Conservation (phyloP, 2,329 filamentous ascomycete species). For the Mariannaea sp. region DNA sequence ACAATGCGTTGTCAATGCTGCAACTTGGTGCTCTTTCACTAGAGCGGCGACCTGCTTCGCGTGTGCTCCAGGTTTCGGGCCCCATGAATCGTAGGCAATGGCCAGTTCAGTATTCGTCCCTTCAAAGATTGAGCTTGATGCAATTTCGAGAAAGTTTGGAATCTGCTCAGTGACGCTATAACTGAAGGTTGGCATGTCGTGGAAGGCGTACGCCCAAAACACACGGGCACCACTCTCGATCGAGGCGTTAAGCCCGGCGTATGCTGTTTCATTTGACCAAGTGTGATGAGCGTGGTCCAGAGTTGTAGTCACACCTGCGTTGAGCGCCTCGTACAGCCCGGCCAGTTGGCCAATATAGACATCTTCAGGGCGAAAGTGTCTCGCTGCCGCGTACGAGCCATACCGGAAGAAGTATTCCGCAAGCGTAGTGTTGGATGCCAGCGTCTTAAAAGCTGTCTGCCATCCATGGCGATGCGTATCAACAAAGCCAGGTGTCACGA, state of each 20-base stretch:
- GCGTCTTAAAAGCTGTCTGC: constrained; percentile 60
- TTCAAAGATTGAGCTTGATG: constrained; percentile 32
- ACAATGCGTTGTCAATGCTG: constrained; percentile 53
- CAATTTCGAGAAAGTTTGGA: constrained; percentile 46
- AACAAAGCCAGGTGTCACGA: constrained; percentile 60
- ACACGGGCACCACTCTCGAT: constrained; percentile 55
- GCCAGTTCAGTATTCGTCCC: constrained; percentile 45
- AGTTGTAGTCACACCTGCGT: constrained; percentile 57
- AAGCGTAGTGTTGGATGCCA: constrained; percentile 56
- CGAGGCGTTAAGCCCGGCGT: constrained; percentile 52
- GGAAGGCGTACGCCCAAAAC: constrained; percentile 52
- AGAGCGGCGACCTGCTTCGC: constrained; percentile 42
- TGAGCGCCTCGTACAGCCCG: constrained; percentile 55
- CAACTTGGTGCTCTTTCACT: constrained; percentile 45
- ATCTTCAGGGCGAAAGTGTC: constrained; percentile 48
- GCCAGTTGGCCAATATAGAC: constrained; percentile 53
- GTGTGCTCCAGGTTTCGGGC: constrained; percentile 34
- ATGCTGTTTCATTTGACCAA: constrained; percentile 48
- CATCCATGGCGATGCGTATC: constrained; percentile 61
- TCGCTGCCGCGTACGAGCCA: constrained; percentile 40
- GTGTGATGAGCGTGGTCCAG: constrained; percentile 59
- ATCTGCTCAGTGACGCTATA: constrained; percentile 46
- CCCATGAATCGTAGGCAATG: constrained; percentile 49
- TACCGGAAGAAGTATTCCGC: constrained; percentile 53
- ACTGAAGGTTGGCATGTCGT: constrained; percentile 37